Percentiles rank a stretch among this genome's conserved stretches.
These are phyloP conservation scores for Flaveria robusta DNA, from an alignment of 129 eudicot genomes.

Conservation along the genomic window DNA sequence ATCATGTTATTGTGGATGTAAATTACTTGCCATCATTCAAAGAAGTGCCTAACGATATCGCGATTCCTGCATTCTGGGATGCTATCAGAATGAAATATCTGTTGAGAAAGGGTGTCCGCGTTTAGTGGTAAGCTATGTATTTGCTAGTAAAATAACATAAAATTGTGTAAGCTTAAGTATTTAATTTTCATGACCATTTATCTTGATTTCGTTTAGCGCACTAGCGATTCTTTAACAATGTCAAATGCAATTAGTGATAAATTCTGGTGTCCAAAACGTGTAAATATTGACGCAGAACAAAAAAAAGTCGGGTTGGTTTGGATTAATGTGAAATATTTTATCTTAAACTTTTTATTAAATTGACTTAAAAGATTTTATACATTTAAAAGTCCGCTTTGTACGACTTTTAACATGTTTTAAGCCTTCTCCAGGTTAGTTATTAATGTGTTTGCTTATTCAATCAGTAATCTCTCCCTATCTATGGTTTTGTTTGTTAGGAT, in stretches of 20 bases:
- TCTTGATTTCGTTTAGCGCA: neutral
- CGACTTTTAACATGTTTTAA: no score
- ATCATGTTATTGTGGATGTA: constrained; percentile 95
- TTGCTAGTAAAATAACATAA: neutral
- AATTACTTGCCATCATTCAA: constrained; percentile 95
- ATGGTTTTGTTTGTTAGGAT: no score
- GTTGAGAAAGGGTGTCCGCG: constrained; percentile 21
- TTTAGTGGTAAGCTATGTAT: neutral
- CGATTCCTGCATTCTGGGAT: constrained; percentile 95
- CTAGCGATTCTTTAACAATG: neutral
- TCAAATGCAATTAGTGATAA: neutral
- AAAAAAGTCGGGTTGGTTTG: neutral
- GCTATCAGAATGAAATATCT: constrained; percentile 66
- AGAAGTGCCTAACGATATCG: constrained; percentile 78
- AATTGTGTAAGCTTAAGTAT: constrained; percentile 9
- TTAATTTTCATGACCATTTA: neutral
- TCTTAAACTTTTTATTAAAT: no score
- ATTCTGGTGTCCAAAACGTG: neutral
- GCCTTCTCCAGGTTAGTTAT: no score
- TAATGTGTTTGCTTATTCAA: no score
- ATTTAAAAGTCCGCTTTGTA: no score
- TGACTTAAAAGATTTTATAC: no score
- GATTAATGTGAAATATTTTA: neutral
- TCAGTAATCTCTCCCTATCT: no score
- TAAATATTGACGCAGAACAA: neutral